Conservation (phyloP, 768 basidiomycete species). For the Hygrocybe punicea region DNA sequence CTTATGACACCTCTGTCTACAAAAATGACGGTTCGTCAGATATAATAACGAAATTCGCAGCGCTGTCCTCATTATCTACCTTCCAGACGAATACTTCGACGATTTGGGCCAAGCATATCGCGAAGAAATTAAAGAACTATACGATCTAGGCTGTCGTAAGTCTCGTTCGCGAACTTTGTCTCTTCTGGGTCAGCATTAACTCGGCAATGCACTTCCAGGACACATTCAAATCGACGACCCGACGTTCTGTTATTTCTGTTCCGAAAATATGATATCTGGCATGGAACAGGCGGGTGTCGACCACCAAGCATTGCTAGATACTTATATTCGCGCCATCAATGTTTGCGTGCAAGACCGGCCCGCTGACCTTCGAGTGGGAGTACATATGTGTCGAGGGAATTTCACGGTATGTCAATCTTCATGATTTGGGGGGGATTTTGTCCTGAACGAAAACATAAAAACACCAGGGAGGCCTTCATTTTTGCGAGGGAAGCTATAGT, state of each 20-base stretch:
- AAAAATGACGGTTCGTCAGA: slow-evolving; percentile 48
- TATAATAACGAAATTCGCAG: neutral
- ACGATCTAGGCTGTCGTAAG: slow-evolving; percentile 48
- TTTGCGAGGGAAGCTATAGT: slow-evolving; percentile 58
- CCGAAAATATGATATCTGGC: slow-evolving; percentile 46
- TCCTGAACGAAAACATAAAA: slow-evolving; percentile 34
- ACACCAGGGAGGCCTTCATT: slow-evolving; percentile 44
- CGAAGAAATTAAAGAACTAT: slow-evolving; percentile 48
- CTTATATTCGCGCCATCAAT: slow-evolving; percentile 66
- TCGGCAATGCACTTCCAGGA: slow-evolving; percentile 26
- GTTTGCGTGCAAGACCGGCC: slow-evolving; percentile 51
- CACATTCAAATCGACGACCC: slow-evolving; percentile 54
- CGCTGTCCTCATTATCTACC: neutral
- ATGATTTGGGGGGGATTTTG: neutral
- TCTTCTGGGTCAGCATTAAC: neutral
- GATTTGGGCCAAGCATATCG: slow-evolving; percentile 48
- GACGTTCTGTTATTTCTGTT: slow-evolving; percentile 64
- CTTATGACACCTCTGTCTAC: slow-evolving; percentile 59
- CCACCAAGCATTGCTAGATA: slow-evolving; percentile 60
- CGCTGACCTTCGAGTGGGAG: slow-evolving; percentile 49
- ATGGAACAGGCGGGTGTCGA: slow-evolving; percentile 62
- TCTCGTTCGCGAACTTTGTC: slow-evolving; percentile 26
- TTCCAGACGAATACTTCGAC: slow-evolving; percentile 49
- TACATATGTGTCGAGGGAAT: slow-evolving; percentile 62
- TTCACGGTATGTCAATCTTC: slow-evolving; percentile 43